Conservation (phyloP, 129 eudicot genomes). For the Arctium minus region DNA sequence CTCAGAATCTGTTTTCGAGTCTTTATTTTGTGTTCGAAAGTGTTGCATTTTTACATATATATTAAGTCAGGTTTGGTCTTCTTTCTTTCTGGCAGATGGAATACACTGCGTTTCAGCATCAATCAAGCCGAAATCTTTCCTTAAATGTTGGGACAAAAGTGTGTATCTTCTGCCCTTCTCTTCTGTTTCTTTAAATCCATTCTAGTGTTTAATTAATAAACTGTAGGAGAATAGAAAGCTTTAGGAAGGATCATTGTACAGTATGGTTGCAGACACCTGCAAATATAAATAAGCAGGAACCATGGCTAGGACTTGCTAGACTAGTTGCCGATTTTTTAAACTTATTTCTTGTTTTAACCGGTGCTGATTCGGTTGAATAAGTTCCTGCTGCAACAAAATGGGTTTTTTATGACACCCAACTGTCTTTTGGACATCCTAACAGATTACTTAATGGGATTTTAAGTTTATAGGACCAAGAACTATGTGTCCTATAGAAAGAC, state of each 20-base stretch:
- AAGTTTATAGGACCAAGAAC: background rate
- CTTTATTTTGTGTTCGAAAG: background rate
- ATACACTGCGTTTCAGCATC: background rate
- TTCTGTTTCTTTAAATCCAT: background rate
- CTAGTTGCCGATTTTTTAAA: background rate
- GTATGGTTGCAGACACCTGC: constrained; percentile 13
- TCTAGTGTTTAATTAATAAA: background rate
- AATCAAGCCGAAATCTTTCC: background rate
- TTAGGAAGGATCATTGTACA: constrained; percentile 24
- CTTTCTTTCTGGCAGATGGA: constrained; percentile 20
- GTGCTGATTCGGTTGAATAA: background rate
- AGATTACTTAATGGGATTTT: background rate
- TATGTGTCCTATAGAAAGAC: background rate
- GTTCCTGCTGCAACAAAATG: background rate
- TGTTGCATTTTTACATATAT: background rate
- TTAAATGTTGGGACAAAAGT: background rate
- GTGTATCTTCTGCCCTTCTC: background rate
- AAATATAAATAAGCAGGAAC: constrained; percentile 22
- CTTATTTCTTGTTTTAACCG: background rate
- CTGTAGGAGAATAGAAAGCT: constrained; percentile 9
- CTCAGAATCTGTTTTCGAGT: background rate
- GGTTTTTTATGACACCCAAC: background rate
- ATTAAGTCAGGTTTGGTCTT: background rate
- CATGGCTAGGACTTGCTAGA: background rate
- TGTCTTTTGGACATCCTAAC: background rate